phyloP scores from a whole-genome alignment of 768 basidiomycete genomes.

The Glaciozyma martinii region DNA sequence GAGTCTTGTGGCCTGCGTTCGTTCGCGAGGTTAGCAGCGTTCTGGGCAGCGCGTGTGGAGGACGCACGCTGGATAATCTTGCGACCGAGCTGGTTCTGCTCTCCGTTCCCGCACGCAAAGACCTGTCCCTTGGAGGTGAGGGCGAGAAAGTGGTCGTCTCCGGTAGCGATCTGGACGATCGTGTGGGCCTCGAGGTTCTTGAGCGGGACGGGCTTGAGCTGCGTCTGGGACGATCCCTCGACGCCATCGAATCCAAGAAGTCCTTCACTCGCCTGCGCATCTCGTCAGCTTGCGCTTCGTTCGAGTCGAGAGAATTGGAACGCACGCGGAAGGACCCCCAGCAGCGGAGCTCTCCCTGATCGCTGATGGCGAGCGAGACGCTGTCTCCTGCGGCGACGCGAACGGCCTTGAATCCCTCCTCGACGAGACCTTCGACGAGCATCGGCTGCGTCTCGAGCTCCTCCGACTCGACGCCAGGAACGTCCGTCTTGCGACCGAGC shows the following conservation, averaged over 20 bases:
- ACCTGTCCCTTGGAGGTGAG: slow-evolving; percentile 80
- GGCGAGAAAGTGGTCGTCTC: slow-evolving; percentile 80
- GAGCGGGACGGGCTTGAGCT: slow-evolving; percentile 50
- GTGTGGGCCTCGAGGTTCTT: slow-evolving; percentile 40
- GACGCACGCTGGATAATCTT: slow-evolving; percentile 54
- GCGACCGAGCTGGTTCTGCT: slow-evolving; percentile 83
- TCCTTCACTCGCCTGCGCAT: slow-evolving; percentile 52
- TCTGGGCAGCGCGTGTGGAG: background rate
- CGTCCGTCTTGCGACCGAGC: slow-evolving; percentile 39
- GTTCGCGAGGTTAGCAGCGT: background rate
- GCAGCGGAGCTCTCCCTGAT: slow-evolving; percentile 67
- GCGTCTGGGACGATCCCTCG: slow-evolving; percentile 55
- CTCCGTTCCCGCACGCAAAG: slow-evolving; percentile 82
- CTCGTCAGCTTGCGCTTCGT: background rate
- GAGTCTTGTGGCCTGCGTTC: slow-evolving; percentile 60
- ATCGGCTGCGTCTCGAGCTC: slow-evolving; percentile 40
- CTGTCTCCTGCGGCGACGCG: slow-evolving; percentile 76
- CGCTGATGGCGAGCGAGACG: slow-evolving; percentile 73
- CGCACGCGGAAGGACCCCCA: slow-evolving; percentile 84
- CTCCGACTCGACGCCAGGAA: slow-evolving; percentile 37
- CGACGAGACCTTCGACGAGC: slow-evolving; percentile 36
- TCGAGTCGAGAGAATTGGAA: background rate
- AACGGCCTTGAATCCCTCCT: slow-evolving; percentile 74
- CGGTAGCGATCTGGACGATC: slow-evolving; percentile 65
- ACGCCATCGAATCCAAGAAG: slow-evolving; percentile 60